These are phyloP conservation scores for Isoetes taiwanensis DNA, from an alignment of 75 land plant species.

Conservation along the genomic window DNA sequence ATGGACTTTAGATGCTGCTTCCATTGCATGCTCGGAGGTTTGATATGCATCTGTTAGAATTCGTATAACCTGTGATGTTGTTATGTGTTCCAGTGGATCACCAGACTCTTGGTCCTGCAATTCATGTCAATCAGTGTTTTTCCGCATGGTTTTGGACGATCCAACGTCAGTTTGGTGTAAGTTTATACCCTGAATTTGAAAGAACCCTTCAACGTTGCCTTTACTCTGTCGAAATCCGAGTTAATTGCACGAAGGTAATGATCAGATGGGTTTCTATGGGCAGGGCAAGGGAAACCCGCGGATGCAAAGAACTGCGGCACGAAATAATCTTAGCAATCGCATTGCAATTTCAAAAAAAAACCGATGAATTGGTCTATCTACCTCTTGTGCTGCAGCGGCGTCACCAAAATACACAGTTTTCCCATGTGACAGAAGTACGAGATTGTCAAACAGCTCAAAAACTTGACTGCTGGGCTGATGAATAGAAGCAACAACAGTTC, in stretches of 20 bases:
- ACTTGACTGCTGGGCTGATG: slow-evolving; percentile 90
- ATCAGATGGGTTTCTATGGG: slow-evolving; percentile 77
- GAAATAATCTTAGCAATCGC: slow-evolving; percentile 26
- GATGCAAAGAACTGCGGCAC: slow-evolving; percentile 51
- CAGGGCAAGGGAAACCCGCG: slow-evolving; percentile 84
- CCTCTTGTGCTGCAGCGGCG: slow-evolving; percentile 37
- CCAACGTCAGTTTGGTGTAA: neutral
- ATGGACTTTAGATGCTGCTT: slow-evolving; percentile 31
- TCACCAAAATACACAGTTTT: slow-evolving; percentile 66
- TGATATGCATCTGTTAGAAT: slow-evolving; percentile 38
- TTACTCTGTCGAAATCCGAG: slow-evolving; percentile 79
- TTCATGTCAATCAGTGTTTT: too few relatives aligned
- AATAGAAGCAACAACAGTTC: slow-evolving; percentile 75
- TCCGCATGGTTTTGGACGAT: too few relatives aligned
- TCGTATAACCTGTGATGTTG: slow-evolving; percentile 50
- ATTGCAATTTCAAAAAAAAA: too few relatives aligned
- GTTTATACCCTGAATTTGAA: slow-evolving; percentile 30
- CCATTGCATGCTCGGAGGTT: slow-evolving; percentile 36
- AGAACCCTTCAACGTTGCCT: slow-evolving; percentile 64
- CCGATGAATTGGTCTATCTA: neutral
- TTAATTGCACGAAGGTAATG: slow-evolving; percentile 76
- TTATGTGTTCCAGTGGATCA: slow-evolving; percentile 39
- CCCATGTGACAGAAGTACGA: slow-evolving; percentile 67
- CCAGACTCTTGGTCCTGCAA: slow-evolving; percentile 24
- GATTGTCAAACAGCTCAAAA: slow-evolving; percentile 62